Base-by-base conservation (phyloP, 1,284 basidiomycete species). In the Melampsora occidentalis region DNA sequence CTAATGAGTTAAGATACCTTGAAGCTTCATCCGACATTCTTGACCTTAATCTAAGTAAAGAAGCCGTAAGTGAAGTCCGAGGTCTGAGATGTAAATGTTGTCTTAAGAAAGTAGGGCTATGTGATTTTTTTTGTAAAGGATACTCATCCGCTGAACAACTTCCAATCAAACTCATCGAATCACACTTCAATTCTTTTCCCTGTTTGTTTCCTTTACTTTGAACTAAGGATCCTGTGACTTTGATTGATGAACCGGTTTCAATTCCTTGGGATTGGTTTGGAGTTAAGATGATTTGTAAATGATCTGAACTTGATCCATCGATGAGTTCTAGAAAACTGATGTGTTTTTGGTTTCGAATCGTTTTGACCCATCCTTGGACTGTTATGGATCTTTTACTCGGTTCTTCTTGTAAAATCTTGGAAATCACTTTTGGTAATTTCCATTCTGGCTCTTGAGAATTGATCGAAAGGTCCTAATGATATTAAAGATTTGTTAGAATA, bases 1-100 rank as follows among this genome's bases (percentile, higher is more conserved):
- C 92, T 83, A 92, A 22, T 14, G 63, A 31, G 5, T 73, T 28
- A 2, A 73, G 64, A 35, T 66, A 73, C 3, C 33, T 51, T 20
- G 48, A 66, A 35, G 71, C 71, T 42, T 73, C 22, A 20, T 18
- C 39, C 16, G 78, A 73, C 76, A 82, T 79, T 64, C 78, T 77
- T 79, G 90, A 87, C 51, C 94, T 86, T 2, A 94, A 84, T 28
- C 93, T 87, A 67, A 96, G 85, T 84, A 93, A 89, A 46, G 90
- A 87, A 0, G 88, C 89, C 49, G 89, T 89, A 1, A 86, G 84
- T 22, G 88, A 86, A 9, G 91, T 93, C 6, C 94, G 87, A n/a
- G 90, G 87, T 9, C 94, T 89, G 16, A 97, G 83, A 83, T 97
- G 93, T 14, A 89, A 88, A 65, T 64, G 65, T 31, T 39, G 65